Conservation (phyloP, 1,284 basidiomycete genomes). For the Phaffia rhodozyma region DNA sequence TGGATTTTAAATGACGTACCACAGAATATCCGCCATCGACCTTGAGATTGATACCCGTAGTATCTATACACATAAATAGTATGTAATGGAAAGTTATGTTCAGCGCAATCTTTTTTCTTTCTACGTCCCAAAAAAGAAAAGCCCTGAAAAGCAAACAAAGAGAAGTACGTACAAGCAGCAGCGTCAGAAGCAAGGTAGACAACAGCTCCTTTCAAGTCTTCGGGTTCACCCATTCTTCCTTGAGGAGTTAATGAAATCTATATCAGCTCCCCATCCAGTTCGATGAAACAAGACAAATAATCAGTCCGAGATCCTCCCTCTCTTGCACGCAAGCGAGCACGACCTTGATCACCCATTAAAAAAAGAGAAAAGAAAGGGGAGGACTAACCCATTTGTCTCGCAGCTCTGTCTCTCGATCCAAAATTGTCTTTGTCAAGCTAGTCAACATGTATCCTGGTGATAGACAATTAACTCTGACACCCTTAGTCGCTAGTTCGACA, state of each 20-base stretch:
- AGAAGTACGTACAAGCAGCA: constrained; percentile 22
- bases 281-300: neutral
- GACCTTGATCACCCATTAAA: neutral
- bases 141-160: neutral
- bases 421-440: constrained; percentile 65
- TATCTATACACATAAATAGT: constrained; percentile 45
- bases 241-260: constrained; percentile 9
- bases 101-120: too few species aligned
- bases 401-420: constrained; percentile 54
- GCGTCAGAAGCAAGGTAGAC: constrained; percentile 35
- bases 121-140: too few species aligned
- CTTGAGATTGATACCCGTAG: constrained; percentile 70
- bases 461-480: constrained; percentile 42
- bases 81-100: too few species aligned
- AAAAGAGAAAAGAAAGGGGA: neutral
- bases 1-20: neutral
- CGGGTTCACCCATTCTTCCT: constrained; percentile 37
- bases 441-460: constrained; percentile 86
- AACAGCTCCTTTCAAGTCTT: constrained; percentile 42
- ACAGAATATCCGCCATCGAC: constrained; percentile 66
- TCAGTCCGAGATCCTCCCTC: neutral
- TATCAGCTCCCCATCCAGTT: neutral
- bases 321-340: neutral
- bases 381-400: constrained; percentile 69
- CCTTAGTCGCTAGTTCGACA: constrained; percentile 43